These are phyloP conservation scores for Aspergillus saccharolyticus DNA, from an alignment of 495 filamentous ascomycete genomes.

Conservation along the genomic window DNA sequence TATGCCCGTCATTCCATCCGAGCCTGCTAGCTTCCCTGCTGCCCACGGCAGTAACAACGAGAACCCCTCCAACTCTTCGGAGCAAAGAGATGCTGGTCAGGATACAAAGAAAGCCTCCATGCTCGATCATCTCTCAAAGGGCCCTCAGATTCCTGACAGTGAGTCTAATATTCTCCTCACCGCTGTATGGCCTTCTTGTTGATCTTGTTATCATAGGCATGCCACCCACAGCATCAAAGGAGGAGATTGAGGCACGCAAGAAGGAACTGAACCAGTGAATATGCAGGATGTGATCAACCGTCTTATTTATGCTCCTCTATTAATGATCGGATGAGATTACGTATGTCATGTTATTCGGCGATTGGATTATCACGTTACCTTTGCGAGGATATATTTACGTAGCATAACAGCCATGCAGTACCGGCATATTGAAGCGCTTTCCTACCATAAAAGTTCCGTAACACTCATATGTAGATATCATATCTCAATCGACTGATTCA, in stretches of 20 bases:
- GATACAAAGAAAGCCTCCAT: constrained; percentile 30
- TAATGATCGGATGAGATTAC: neutral
- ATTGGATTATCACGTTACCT: neutral
- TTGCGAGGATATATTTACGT: neutral
- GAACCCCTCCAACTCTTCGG: constrained; percentile 14
- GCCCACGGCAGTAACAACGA: constrained; percentile 19
- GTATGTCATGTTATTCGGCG: neutral
- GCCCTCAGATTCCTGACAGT: constrained; percentile 44
- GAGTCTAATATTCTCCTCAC: constrained; percentile 8
- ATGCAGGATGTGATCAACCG: neutral
- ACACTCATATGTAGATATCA: no score
- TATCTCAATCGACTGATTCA: no score
- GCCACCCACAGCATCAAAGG: constrained; percentile 55
- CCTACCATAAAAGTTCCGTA: no score
- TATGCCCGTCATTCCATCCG: constrained; percentile 35
- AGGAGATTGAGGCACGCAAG: constrained; percentile 60
- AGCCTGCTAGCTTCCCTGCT: constrained; percentile 22
- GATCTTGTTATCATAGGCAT: constrained; percentile 35
- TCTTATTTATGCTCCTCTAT: neutral
- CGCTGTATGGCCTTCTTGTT: neutral
- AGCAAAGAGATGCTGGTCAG: constrained; percentile 18
- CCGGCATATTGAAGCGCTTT: no score
- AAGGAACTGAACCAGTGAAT: constrained; percentile 59
- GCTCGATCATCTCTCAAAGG: constrained; percentile 38
- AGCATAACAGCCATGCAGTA: neutral